A percentile compares a stretch with the other conserved stretches of the same genome.
These are phyloP conservation scores for Peronospora tabacina DNA, from an alignment of 352 stramenopile species.

Conservation along the genomic window DNA sequence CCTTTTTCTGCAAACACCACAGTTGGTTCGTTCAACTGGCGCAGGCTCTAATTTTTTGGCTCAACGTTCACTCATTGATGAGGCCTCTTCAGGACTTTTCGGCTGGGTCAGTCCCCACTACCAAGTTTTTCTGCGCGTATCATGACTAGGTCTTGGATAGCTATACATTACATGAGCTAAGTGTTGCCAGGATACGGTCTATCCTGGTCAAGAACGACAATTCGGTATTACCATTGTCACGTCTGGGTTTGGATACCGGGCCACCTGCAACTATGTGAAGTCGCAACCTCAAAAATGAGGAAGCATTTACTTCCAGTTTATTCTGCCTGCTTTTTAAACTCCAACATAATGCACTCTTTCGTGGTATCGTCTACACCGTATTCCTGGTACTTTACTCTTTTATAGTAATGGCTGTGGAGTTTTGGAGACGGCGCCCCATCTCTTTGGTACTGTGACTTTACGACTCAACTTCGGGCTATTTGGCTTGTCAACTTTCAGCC, in stretches of 20 bases:
- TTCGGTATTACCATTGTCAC: not conserved
- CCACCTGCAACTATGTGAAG: not conserved
- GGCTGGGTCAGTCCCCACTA: not conserved
- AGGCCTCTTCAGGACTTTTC: not conserved
- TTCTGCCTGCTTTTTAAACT: not conserved
- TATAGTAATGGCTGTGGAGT: not conserved
- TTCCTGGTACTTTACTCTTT: not conserved
- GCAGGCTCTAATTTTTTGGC: not conserved
- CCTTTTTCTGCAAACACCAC: not conserved
- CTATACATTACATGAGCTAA: not conserved
- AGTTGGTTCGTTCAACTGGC: not conserved
- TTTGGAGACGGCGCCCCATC: not conserved
- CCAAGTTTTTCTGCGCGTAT: not conserved
- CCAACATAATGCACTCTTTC: not conserved
- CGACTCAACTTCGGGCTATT: not conserved
- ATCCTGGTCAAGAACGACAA: not conserved
- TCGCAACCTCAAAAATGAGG: not conserved
- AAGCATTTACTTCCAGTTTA: not conserved
- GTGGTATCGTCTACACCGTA: not conserved
- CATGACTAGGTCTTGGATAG: not conserved
- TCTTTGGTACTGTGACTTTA: not conserved
- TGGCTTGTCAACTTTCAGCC: not conserved
- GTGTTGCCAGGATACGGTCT: not conserved
- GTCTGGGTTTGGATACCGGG: not conserved
- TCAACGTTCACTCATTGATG: not conserved